A percentile compares a stretch with the other conserved stretches of the same genome.
Evolutionary conservation across 2,329 filamentous ascomycete genomes (phyloP).

Genomic region (Fusarium drepaniforme): DNA sequence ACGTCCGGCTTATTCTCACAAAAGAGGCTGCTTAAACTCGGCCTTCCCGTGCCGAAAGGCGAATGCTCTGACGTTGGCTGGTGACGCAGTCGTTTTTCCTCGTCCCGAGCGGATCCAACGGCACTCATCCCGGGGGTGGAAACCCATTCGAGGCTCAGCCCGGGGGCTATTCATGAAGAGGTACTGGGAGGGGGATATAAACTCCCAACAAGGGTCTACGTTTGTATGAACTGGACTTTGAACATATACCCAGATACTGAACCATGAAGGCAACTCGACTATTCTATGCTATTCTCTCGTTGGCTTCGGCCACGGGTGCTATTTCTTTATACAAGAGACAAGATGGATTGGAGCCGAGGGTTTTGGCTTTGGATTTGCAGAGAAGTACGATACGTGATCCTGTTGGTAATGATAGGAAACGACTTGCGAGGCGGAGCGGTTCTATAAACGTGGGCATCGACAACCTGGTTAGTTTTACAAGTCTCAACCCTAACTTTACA

Average conservation of each 20-base stretch:
- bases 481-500: neutral
- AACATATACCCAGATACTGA: neutral
- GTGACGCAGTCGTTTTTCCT: constrained; percentile 29
- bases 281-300: constrained; percentile 39
- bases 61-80: constrained; percentile 39
- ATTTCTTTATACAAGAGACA: constrained; percentile 46
- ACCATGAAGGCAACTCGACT: constrained; percentile 53
- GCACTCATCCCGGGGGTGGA: neutral
- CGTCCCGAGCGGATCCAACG: constrained; percentile 23
- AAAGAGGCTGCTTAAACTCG: constrained; percentile 12
- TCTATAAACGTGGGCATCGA: constrained; percentile 62
- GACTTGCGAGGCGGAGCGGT: constrained; percentile 55
- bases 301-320: constrained; percentile 44
- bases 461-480: constrained; percentile 62
- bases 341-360: constrained; percentile 52
- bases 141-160: neutral
- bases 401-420: constrained; percentile 57
- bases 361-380: constrained; percentile 60
- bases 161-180: neutral
- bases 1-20: constrained; percentile 5
- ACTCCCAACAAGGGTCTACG: neutral
- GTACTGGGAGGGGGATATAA: constrained; percentile 8
- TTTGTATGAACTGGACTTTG: neutral
- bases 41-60: constrained; percentile 31
- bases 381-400: constrained; percentile 54